phyloP scores from a whole-genome alignment of 2,329 filamentous ascomycete species.

The Davidsoniella neocaledoniae region DNA sequence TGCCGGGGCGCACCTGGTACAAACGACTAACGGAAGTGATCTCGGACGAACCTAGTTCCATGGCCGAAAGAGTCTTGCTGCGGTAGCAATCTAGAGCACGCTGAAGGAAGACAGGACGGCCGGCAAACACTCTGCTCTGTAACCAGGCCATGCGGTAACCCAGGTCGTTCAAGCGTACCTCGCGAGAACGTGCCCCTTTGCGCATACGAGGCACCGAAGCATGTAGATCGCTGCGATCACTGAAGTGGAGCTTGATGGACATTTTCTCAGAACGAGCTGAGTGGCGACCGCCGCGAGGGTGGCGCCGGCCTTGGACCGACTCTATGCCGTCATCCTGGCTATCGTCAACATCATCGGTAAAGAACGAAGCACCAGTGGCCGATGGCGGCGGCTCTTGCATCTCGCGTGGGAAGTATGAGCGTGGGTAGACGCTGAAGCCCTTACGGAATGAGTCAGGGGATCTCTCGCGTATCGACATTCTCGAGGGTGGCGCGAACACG shows the following conservation, averaged over 20 bases:
- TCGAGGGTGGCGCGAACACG: slow-evolving; percentile 88
- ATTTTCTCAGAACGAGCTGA: slow-evolving; percentile 21
- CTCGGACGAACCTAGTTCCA: slow-evolving; percentile 64
- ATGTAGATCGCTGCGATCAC: slow-evolving; percentile 54
- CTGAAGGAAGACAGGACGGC: slow-evolving; percentile 73
- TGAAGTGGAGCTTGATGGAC: slow-evolving; percentile 44
- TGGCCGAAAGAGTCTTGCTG: slow-evolving; percentile 72
- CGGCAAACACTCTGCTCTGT: slow-evolving; percentile 81
- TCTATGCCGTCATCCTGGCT: slow-evolving; percentile 31
- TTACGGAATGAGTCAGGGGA: slow-evolving; percentile 91
- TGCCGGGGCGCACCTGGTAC: slow-evolving; percentile 77
- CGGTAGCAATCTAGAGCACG: slow-evolving; percentile 90
- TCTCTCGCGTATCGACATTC: slow-evolving; percentile 83
- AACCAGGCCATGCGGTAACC: slow-evolving; percentile 95
- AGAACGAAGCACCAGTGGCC: slow-evolving; percentile 58
- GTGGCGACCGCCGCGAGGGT: slow-evolving; percentile 18
- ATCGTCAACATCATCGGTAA: slow-evolving; percentile 49
- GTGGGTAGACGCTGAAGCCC: slow-evolving; percentile 74
- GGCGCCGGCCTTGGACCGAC: slow-evolving; percentile 25
- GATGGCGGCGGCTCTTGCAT: slow-evolving; percentile 76
- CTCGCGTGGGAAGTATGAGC: slow-evolving; percentile 81
- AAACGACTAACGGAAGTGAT: slow-evolving; percentile 59
- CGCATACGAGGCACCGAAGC: slow-evolving; percentile 61
- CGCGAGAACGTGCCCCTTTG: slow-evolving; percentile 53
- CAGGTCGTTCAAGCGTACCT: slow-evolving; percentile 82